phyloP scores from a whole-genome alignment of 345 rosid genomes.

The Rhodamnia argentea region DNA sequence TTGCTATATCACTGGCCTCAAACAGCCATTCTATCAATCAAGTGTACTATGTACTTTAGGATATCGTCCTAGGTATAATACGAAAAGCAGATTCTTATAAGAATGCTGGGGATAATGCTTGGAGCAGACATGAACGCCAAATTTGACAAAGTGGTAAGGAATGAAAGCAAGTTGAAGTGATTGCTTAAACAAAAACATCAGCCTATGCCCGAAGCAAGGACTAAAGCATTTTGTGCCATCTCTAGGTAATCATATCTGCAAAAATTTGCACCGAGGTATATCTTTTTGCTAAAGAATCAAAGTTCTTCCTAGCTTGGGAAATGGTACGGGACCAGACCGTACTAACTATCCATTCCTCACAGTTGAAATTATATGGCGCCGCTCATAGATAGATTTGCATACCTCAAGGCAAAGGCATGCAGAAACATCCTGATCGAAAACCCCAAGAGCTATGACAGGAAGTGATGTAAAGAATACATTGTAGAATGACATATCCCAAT shows the following conservation, averaged over 20 bases:
- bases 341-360: accelerated
- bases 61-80: accelerated
- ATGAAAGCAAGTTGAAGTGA: background rate
- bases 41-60: background rate
- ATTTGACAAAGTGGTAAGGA: background rate
- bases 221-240: background rate
- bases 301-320: background rate
- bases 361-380: background rate
- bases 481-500: constrained; percentile 90
- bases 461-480: constrained; percentile 97
- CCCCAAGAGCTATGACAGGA: constrained; percentile 93
- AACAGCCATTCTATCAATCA: background rate
- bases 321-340: background rate
- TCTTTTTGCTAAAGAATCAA: background rate
- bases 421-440: constrained; percentile 93
- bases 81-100: accelerated
- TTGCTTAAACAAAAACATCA: background rate
- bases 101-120: background rate
- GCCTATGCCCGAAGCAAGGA: background rate
- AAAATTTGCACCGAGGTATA: background rate
- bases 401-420: constrained; percentile 88
- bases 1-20: background rate
- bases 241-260: background rate
- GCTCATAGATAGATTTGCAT: background rate
- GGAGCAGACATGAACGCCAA: background rate